Percentiles rank a stretch among this genome's conserved stretches.
phyloP scores from a whole-genome alignment of 2,329 filamentous ascomycete genomes.

The Neurospora sp. region DNA sequence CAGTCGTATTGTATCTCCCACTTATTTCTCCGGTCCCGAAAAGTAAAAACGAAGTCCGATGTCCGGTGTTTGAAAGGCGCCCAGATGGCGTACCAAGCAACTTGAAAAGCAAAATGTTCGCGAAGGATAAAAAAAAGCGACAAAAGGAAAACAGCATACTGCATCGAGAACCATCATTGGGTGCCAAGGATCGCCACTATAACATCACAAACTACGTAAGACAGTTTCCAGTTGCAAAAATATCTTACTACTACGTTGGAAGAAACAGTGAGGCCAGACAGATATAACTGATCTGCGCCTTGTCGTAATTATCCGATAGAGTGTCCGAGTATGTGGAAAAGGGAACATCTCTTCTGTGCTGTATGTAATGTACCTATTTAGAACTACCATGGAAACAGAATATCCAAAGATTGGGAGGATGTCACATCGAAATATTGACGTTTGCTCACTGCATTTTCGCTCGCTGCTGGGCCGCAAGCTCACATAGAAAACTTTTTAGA shows the following conservation, averaged over 20 bases:
- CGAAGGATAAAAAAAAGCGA: neutral
- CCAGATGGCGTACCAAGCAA: neutral
- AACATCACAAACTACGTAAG: neutral
- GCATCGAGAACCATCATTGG: neutral
- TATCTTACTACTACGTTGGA: neutral
- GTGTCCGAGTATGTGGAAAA: neutral
- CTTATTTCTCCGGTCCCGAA: neutral
- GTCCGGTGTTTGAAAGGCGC: neutral
- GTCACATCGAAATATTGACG: neutral
- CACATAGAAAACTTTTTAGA: neutral
- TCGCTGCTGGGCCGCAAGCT: neutral
- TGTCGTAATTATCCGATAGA: neutral
- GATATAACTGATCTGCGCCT: neutral
- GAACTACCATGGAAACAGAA: neutral
- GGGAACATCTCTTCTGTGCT: neutral
- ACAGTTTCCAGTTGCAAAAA: neutral
- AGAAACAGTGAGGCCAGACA: neutral
- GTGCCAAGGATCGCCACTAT: neutral
- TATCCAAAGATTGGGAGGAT: neutral
- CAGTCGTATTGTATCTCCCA: neutral
- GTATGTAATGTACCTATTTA: neutral
- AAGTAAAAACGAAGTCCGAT: neutral
- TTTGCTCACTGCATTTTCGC: neutral
- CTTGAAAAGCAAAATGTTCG: neutral
- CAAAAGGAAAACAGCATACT: neutral